Evolutionary conservation across 495 filamentous ascomycete genomes (phyloP), one percentile per base, ranked within the genome.

Genomic region (Talaromyces ruber): DNA sequence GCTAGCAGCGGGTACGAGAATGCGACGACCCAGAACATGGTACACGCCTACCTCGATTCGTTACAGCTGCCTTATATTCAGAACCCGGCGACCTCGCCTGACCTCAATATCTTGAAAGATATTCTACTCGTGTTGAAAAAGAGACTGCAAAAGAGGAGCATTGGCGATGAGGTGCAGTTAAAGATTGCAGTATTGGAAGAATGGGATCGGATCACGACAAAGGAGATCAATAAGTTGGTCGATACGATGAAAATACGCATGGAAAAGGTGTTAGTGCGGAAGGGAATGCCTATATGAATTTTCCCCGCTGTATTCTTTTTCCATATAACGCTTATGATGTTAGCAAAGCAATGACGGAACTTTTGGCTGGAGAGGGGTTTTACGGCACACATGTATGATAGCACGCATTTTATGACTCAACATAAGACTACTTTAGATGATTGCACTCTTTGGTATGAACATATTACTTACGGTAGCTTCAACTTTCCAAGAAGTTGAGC

Each of bases 201-300:
- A 32, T 63, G 61, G 61, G 61, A 63, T n/a, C 50, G 28, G 30
- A 63, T 63, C 16, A 56, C 61, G 14, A 58, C 54, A 0, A 39
- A 51, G 37, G 61, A 63, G 12, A 63, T 63, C 37, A 63, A 63
- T 25, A 63, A 63, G 59, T 32, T 63, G 39, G 61, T 63, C 3
- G 61, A 63, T 51, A 43, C 53, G 9, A 63, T 63, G 61, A 63
- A 63, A 25, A 7, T 26, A 51, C 53, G 61, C 14, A 63, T 63
- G 39, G 61, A 63, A 21, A 58, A 63, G 39, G 50, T 63, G 2
- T 30, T 63, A n/a, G 12, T 32, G 18, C 29, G 55, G 28, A 51
- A 58, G 12, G 61, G 61, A 58, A 63, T 58, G 61, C 61, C 61
- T 24, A 22, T 63, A 24, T 63, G 52, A n/a, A 5, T 51, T 24